Evolutionary conservation across 2,329 filamentous ascomycete genomes (phyloP).

Genomic region (Canariomyces notabilis): DNA sequence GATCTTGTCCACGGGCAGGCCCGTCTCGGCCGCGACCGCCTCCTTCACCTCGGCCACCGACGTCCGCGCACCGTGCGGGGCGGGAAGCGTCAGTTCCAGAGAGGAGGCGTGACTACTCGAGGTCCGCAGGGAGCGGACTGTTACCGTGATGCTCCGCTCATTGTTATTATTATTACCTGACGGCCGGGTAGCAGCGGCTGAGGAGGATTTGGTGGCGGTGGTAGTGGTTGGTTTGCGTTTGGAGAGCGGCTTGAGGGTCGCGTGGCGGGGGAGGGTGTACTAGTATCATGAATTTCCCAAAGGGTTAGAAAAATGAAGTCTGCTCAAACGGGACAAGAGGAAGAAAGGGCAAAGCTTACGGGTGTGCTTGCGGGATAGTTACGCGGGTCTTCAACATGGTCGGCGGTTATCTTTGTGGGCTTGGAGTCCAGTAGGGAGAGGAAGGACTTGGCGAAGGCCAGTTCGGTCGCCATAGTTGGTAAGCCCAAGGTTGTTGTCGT

Average conservation of each 20-base stretch:
- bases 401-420: slow-evolving; percentile 74
- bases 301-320: no score
- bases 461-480: slow-evolving; percentile 62
- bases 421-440: slow-evolving; percentile 73
- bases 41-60: slow-evolving; percentile 76
- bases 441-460: slow-evolving; percentile 79
- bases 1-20: slow-evolving; percentile 69
- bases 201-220: neutral
- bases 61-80: slow-evolving; percentile 56
- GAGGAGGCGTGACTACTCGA: slow-evolving; percentile 44
- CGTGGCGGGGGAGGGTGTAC: slow-evolving; percentile 22
- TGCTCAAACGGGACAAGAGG: neutral
- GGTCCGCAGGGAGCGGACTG: slow-evolving; percentile 49
- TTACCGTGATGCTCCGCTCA: neutral
- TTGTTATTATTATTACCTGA: no score
- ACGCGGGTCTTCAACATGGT: slow-evolving; percentile 84
- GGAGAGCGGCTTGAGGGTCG: slow-evolving; percentile 15
- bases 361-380: slow-evolving; percentile 70
- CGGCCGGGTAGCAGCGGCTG: slow-evolving; percentile 1
- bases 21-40: slow-evolving; percentile 57
- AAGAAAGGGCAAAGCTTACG: slow-evolving; percentile 46
- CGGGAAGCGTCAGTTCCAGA: slow-evolving; percentile 64
- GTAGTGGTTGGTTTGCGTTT: slow-evolving; percentile 5
- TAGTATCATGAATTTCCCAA: no score
- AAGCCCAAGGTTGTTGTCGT: slow-evolving; percentile 19